Evolutionary conservation across 2,329 filamentous ascomycete species (phyloP), one percentile per base, ranked within the genome.

Genomic region (Penicillium sp.): DNA sequence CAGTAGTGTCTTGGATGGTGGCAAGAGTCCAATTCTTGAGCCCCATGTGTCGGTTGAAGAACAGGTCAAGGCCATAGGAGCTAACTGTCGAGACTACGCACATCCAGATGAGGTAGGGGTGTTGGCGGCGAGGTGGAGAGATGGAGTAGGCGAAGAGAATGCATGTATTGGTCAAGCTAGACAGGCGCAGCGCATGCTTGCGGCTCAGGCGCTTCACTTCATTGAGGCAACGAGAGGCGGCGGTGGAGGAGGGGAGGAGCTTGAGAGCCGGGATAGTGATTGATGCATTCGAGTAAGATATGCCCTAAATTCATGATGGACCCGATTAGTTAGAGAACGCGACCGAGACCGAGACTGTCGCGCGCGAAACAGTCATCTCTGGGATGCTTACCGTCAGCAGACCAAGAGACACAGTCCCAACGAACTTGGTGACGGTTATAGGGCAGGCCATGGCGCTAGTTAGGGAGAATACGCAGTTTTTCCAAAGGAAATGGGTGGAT

Each of bases 21-120:
- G 61, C 66, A 51, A 67, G 55, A 15, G 58, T 31, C 73, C 73
- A 73, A 33, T 64, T 61, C 55, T 67, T 64, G 47, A 77, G 73
- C 26, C 85, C 80, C 42, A 82, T 79, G 23, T 89, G 76, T 9
- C 89, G 83, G 74, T 90, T 87, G 74, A 89, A 90, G 79, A 85
- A 89, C 44, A 84, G 82, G 71, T 91, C 88, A 79, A 89, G 83
- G 58, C 79, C 79, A 57, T 73, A 71, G 35, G 74, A 60, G 66
- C 73, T 69, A 26, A 77, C 58, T 14, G 79, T 75, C 1, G 78
- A 71, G 54, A 92, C 82, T 25, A 91, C 75, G 2, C 87, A 86
- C 14, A 90, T 91, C 85, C 94, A 97, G 56, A 97, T 75, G 25
- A 97, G 85, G 72, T 96, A 97, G 0, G 93, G 93, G 72, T 97